Evolutionary conservation across 306 rosid species (phyloP), one percentile per base, ranked within the genome.

Genomic region (Fragaria nilgerrensis): DNA sequence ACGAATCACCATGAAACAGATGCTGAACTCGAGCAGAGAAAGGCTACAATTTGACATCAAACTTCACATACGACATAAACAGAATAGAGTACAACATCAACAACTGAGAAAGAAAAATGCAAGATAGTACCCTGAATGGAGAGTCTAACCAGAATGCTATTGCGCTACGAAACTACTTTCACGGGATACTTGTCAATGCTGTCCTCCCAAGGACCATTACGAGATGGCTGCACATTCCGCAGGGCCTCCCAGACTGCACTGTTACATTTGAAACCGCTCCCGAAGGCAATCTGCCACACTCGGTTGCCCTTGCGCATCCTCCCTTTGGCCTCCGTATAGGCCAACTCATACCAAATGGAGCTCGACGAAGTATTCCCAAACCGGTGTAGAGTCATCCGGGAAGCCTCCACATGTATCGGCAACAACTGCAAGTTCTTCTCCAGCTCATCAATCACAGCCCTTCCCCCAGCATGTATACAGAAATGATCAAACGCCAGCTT

Each of bases 231-330:
- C 69, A 91, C 89, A 73, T 85, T 86, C 52, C 79, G 73, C 17
- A 91, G 90, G 4, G 97, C 94, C 83, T 91, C 84, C 97, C 94
- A 91, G 19, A 91, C 88, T 0, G 92, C 97, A 74, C 97, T 91
- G 25, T 91, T 91, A 76, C 96, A 91, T 56, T 89, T 91, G 74
- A 91, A 91, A 39, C 96, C 96, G 79, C 93, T 91, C 29, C 93
- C 96, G 75, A 91, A 91, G n/a, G 94, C 96, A 75, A 91, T 91
- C 84, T 91, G 96, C 97, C 97, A 91, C 32, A 89, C 81, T 58
- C 88, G 90, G 68, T 91, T 85, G 48, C 97, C 92, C 79, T 74
- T 91, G 62, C 75, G 79, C 85, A 91, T 83, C 83, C 92, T 86
- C 74, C 94, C 89, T 49, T 89, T 86, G 56, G 97, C 94, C 72